Conservation (phyloP, 495 filamentous ascomycete genomes). For the Lophiostoma macrostomum region DNA sequence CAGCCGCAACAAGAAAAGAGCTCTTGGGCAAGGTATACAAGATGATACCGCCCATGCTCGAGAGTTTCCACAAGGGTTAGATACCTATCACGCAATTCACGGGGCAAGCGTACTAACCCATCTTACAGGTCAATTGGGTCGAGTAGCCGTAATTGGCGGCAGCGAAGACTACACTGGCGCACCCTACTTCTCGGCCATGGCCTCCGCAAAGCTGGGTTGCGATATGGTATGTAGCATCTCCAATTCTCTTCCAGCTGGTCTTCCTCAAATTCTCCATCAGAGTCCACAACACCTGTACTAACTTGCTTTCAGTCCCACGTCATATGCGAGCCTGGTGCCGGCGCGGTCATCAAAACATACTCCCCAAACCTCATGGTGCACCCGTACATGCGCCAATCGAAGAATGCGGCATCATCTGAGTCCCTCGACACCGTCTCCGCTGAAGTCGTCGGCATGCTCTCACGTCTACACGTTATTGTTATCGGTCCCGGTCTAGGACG, state of each 20-base stretch:
- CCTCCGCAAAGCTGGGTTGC: constrained; percentile 74
- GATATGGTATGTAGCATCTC: constrained; percentile 33
- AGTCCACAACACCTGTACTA: not conserved
- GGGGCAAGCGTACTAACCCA: constrained; percentile 1
- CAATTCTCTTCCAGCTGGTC: constrained; percentile 6
- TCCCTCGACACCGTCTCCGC: constrained; percentile 55
- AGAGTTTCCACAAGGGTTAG: constrained; percentile 95
- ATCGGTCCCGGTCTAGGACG: constrained; percentile 90
- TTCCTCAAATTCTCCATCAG: not conserved
- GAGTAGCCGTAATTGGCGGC: constrained; percentile 91
- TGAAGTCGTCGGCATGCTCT: constrained; percentile 76
- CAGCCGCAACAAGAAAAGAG: constrained; percentile 58
- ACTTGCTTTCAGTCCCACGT: constrained; percentile 71
- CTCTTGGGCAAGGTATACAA: constrained; percentile 78
- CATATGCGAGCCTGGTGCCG: constrained; percentile 88
- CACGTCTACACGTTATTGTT: constrained; percentile 86
- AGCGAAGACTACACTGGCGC: constrained; percentile 96
- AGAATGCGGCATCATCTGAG: constrained; percentile 44
- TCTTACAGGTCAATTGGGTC: constrained; percentile 75
- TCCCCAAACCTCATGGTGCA: constrained; percentile 99
- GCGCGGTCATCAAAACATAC: constrained; percentile 87
- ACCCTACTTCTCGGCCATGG: constrained; percentile 97
- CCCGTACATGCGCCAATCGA: constrained; percentile 81
- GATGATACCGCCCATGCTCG: constrained; percentile 91
- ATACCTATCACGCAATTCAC: not conserved